Evolutionary conservation across 768 basidiomycete genomes (phyloP), one percentile per base, ranked within the genome.

Genomic region (Arthromyces matolae): DNA sequence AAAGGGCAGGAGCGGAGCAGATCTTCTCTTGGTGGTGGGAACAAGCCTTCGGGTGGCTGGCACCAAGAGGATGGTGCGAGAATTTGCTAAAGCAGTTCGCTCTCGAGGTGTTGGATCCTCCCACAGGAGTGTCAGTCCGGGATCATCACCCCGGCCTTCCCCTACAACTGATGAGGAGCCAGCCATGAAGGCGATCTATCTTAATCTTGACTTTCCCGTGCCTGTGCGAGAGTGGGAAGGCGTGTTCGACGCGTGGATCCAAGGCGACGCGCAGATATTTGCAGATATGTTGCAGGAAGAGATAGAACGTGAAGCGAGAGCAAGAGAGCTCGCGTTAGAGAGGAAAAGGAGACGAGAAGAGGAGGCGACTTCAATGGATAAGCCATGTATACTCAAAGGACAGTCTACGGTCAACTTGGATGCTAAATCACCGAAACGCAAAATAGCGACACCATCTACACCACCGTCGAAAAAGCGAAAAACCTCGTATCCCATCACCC

Each of bases 31-130:
- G 43, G 93, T 96, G 12, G 93, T 90, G 14, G 93, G 93, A 35
- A 95, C 93, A 47, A 92, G 87, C 64, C 68, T 96, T 49, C 77
- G 84, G 53, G 87, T 96, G 13, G 92, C 89, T 8, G 93, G 93
- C 16, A 93, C 93, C 37, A 94, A 93, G 66, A 75, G 88, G 55
- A 89, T 95, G 68, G 89, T 94, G 19, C 80, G 89, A 48, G 91
- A 94, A 65, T 90, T 88, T 65, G 79, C 85, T 20, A 90, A 88
- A 65, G 84, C 86, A 16, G 81, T 90, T 19, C 78, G 75, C 35
- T 73, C 78, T 7, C 75, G 83, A 34, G 69, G 71, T 3, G 57
- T 65, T 12, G 55, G 61, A 16, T 53, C 71, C 44, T 62, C 64
- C 36, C 69, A 64, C 38, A 67, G 45, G 29, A 57, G 63, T 10